These are phyloP conservation scores for Pythium coloratum DNA, from an alignment of 352 stramenopile species.

Conservation along the genomic window DNA sequence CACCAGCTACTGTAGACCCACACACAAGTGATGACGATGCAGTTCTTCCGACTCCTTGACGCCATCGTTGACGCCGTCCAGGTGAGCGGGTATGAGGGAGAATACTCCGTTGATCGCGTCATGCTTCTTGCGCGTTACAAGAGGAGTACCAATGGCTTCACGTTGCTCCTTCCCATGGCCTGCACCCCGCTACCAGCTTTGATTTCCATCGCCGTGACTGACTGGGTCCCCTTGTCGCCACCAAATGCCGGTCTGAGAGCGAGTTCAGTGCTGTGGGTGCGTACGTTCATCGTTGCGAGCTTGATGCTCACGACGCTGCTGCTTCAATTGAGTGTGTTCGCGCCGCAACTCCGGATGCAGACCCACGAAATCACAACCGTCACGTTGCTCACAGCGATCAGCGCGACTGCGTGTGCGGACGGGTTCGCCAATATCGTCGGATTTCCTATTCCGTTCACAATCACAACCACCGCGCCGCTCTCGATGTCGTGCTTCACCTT, in stretches of 20 bases:
- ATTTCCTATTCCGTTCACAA: slow-evolving; percentile 12
- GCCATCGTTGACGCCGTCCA: background rate
- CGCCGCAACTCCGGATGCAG: background rate
- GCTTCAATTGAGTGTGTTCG: background rate
- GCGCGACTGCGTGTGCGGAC: background rate
- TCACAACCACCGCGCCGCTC: slow-evolving; percentile 26
- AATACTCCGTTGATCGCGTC: slow-evolving; percentile 9
- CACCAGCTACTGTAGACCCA: too few relatives aligned
- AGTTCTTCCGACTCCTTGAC: background rate
- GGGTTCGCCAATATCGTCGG: background rate
- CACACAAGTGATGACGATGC: background rate
- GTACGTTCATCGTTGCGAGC: background rate
- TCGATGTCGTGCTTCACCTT: slow-evolving; percentile 25
- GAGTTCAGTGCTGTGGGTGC: background rate
- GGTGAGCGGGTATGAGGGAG: background rate
- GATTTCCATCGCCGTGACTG: background rate
- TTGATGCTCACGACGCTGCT: slow-evolving; percentile 5
- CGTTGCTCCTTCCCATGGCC: background rate
- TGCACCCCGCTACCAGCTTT: background rate
- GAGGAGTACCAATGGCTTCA: background rate
- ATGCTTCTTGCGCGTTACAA: background rate
- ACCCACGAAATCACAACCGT: background rate
- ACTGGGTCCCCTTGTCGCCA: background rate
- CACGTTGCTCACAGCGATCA: background rate
- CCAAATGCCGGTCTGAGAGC: background rate